phyloP scores from a whole-genome alignment of 1,139 yeast species.

The Hansenula sp. region DNA sequence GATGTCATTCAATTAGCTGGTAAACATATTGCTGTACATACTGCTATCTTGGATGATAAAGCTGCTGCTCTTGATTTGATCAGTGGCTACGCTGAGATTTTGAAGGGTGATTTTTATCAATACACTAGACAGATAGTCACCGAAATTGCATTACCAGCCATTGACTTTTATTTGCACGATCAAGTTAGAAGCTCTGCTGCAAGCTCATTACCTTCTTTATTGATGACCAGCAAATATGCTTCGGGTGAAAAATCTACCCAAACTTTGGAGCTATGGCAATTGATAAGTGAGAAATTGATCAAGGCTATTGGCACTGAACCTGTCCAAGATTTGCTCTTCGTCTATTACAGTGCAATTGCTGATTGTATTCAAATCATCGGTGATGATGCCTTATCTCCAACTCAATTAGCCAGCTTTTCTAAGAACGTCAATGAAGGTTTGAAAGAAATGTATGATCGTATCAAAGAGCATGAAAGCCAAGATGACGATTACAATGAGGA shows the following conservation, averaged over 20 bases:
- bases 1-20: constrained; percentile 91
- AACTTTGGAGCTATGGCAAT: constrained; percentile 66
- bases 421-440: constrained; percentile 60
- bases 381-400: constrained; percentile 50
- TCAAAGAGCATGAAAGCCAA: constrained; percentile 66
- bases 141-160: constrained; percentile 82
- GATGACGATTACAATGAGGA: constrained; percentile 56
- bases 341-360: constrained; percentile 70
- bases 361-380: constrained; percentile 70
- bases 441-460: constrained; percentile 66
- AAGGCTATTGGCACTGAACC: constrained; percentile 75
- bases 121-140: constrained; percentile 77
- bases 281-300: constrained; percentile 64
- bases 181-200: constrained; percentile 93
- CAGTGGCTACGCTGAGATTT: constrained; percentile 81
- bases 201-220: constrained; percentile 72
- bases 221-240: constrained; percentile 65
- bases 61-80: constrained; percentile 87
- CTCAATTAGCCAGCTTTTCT: constrained; percentile 57
- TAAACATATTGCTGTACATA: constrained; percentile 90
- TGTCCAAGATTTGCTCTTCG: constrained; percentile 75
- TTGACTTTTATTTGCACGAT: constrained; percentile 88
- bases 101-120: constrained; percentile 78
- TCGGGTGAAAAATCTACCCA: constrained; percentile 54
- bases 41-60: constrained; percentile 89